These are phyloP conservation scores for Termitomyces sp. DNA, from an alignment of 768 basidiomycete species.

Conservation along the genomic window DNA sequence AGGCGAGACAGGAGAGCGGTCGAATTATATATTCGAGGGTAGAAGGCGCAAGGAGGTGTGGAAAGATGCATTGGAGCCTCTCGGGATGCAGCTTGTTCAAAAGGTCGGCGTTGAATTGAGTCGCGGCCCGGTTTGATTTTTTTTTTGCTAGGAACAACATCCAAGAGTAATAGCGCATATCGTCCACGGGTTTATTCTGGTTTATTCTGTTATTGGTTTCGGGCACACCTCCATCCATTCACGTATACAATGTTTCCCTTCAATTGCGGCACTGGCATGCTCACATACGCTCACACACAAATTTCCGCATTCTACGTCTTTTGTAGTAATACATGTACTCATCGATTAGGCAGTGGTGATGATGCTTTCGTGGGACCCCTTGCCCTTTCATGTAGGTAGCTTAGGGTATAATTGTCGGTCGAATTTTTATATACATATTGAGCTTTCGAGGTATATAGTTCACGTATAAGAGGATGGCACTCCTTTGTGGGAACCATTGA, in stretches of 20 bases:
- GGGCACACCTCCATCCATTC: neutral
- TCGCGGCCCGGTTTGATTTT: constrained; percentile 46
- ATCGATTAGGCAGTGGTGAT: neutral
- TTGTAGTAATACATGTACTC: neutral
- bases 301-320: neutral
- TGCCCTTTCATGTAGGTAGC: too few relatives aligned
- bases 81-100: constrained; percentile 64
- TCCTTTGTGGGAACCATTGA: too few relatives aligned
- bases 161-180: neutral
- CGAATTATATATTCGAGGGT: constrained; percentile 59
- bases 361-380: neutral
- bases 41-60: constrained; percentile 56
- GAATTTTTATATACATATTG: too few relatives aligned
- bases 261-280: neutral
- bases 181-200: neutral
- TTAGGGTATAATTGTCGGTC: too few relatives aligned
- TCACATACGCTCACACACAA: neutral
- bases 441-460: too few relatives aligned
- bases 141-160: neutral
- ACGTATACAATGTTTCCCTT: neutral
- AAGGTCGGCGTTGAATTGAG: constrained; percentile 74
- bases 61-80: constrained; percentile 63
- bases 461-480: too few relatives aligned
- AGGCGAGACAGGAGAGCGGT: constrained; percentile 76
- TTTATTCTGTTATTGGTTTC: neutral